Evolutionary conservation across 116 monocot species (phyloP).

Genomic region (Papilionanthe hybrid): DNA sequence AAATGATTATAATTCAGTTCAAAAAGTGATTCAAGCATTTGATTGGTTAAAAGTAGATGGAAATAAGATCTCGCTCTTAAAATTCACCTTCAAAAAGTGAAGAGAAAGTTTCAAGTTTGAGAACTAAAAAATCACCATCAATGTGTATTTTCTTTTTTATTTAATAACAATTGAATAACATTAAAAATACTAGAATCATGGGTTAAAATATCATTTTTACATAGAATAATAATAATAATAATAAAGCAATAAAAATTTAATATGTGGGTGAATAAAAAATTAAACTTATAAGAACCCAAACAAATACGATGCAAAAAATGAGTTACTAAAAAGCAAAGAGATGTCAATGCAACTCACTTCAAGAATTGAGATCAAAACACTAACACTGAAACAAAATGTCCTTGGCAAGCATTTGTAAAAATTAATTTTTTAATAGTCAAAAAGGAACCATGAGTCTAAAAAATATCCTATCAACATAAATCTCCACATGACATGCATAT

Average conservation of each 20-base stretch:
- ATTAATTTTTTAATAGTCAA: not conserved
- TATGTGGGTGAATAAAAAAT: not conserved
- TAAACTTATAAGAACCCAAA: not conserved
- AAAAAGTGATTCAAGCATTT: not conserved
- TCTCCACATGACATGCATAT: not conserved
- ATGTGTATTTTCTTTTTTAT: not conserved
- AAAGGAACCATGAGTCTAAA: not conserved
- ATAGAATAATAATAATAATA: not conserved
- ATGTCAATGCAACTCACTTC: not conserved
- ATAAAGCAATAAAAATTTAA: not conserved
- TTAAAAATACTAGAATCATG: too few relatives aligned
- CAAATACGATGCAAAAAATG: not conserved
- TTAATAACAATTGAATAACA: too few relatives aligned
- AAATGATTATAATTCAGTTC: not conserved
- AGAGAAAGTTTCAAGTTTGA: not conserved
- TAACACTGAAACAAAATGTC: not conserved
- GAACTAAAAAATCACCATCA: not conserved
- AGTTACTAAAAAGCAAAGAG: not conserved
- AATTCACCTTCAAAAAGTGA: not conserved
- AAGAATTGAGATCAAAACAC: not conserved
- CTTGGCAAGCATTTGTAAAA: not conserved
- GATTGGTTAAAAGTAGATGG: not conserved
- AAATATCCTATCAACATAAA: not conserved
- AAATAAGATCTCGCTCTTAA: not conserved
- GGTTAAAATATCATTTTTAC: not conserved